Conservation (phyloP, 805 yeast genomes). For the Saturnispora diversa region DNA sequence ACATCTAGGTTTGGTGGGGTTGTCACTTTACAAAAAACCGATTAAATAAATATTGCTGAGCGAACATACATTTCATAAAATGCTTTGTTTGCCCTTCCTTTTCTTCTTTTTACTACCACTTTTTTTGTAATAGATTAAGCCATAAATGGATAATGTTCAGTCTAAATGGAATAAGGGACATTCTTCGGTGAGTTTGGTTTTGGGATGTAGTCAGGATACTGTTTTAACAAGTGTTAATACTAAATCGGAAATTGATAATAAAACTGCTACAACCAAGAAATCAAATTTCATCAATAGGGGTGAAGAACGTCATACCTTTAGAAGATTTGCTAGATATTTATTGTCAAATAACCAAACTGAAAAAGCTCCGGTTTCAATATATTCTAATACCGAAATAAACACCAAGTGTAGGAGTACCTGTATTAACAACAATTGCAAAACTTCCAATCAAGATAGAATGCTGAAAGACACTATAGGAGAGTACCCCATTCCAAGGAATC, state of each 20-base stretch:
- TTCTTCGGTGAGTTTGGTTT: slow-evolving; percentile 7
- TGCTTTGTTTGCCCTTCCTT: slow-evolving; percentile 4
- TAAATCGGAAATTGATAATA: not conserved
- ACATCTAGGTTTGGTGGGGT: slow-evolving; percentile 34
- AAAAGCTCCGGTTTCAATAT: not conserved
- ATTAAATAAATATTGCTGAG: slow-evolving; percentile 2
- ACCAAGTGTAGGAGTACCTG: not conserved
- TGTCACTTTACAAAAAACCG: slow-evolving; percentile 16
- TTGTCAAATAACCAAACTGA: slow-evolving; percentile 15
- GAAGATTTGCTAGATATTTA: slow-evolving; percentile 23
- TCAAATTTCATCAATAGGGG: slow-evolving; percentile 1
- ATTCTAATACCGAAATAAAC: not conserved
- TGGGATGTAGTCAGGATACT: slow-evolving; percentile 6
- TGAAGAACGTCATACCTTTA: slow-evolving; percentile 21
- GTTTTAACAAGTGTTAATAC: not conserved
- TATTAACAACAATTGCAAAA: not conserved
- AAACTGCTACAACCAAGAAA: not conserved
- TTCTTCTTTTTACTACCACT: not conserved
- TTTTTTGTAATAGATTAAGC: slow-evolving; percentile 1
- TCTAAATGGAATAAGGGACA: slow-evolving; percentile 1
- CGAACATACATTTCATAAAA: too few relatives aligned
- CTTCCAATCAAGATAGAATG: not conserved
- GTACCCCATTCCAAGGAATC: too few relatives aligned
- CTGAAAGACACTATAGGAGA: not conserved
- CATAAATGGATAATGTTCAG: slow-evolving; percentile 3